Base-by-base conservation (phyloP, 305 asterid species). In the Coffea humblotiana region DNA sequence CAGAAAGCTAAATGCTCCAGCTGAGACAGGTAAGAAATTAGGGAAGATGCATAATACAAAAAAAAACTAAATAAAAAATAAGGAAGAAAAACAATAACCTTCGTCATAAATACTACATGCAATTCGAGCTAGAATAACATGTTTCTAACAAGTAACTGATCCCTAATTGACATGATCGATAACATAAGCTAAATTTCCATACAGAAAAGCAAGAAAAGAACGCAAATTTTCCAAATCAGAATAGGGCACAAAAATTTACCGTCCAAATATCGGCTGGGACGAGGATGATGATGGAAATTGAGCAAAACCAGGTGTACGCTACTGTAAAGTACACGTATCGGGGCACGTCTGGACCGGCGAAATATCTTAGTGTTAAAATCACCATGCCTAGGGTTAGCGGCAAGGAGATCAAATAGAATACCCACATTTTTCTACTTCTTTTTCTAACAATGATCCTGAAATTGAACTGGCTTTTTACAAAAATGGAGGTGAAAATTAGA, bases 251-350 rank as follows among this genome's bases (percentile, higher is more conserved):
- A 54, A 51, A 81, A 77, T 13, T 73, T 89, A 96, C 99, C 93
- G 97, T 91, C 99, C 98, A 96, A 87, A 96, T 92, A 83, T 96
- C 99, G 47, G 99, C 99, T 18, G 99, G 99, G 25, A 96, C 99
- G 35, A 96, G 98, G 88, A 93, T 89, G 88, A 96, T 96, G 85
- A 96, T 84, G 68, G 99, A 88, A 85, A 96, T 92, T 75, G 98
- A 96, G 86, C 98, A 96, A 80, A 96, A 92, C 99, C 99, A 96
- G 52, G 99, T 92, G 88, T 96, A 96, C 32, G 97, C 99, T 67
- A 96, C 99, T 25, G 99, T 92, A 32, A 93, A 88, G 69, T 89
- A 90, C 66, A 96, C 98, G 83, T 96, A 96, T 71, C 92, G 92
- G 61, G 98, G 98, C 64, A 96, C 99, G 79, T 91, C 94, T 15